Base-by-base conservation (phyloP, 768 basidiomycete species). In the Amanita subjunquillea region DNA sequence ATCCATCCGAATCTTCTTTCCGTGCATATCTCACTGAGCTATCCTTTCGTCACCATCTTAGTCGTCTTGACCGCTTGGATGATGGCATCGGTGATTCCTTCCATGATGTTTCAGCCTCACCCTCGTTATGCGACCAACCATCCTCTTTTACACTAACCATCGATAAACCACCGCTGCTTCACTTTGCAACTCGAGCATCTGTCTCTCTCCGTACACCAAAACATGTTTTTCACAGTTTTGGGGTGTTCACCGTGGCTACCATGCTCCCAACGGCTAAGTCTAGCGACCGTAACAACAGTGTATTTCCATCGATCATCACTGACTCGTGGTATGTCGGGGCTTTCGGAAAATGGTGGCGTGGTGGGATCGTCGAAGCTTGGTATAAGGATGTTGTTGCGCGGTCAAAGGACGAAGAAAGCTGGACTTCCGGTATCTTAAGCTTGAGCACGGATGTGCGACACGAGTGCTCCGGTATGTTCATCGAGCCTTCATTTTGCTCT, bases 21-120 rank as follows among this genome's bases (percentile, higher is more conserved):
- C 83, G 94, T 49, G 76, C 91, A 17, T 94, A 91, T 70, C 83
- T 98, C 59, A 98, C 94, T n/a, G 93, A 96, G 63, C 89, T 90
- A 63, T 94, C 92, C 23, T 97, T 99, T 67, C 89, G 94, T 49
- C 88, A 90, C 51, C 93, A 97, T 66, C 79, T 97, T 55, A 89
- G 82, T 55, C 85, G 84, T 51, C 79, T 96, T 60, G 85, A 93
- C 59, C 48, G 27, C 25, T 25, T 50, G 20, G 84, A 85, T 29
- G 45, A 48, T 60, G 72, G 69, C 44, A 63, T 69, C 53, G 78
- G 82, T 50, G 83, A 85, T 52, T 63, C 63, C 50, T 59, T 67
- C 54, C 59, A 58, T 48, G 56, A 63, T 39, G 59, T 57, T 51
- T 54, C 62, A 23, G 59, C 63, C 56, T 44, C 67, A 54, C 55